Evolutionary conservation across 306 rosid genomes (phyloP), one percentile per base, ranked within the genome.

Genomic region (Pterocarpus santalinus): DNA sequence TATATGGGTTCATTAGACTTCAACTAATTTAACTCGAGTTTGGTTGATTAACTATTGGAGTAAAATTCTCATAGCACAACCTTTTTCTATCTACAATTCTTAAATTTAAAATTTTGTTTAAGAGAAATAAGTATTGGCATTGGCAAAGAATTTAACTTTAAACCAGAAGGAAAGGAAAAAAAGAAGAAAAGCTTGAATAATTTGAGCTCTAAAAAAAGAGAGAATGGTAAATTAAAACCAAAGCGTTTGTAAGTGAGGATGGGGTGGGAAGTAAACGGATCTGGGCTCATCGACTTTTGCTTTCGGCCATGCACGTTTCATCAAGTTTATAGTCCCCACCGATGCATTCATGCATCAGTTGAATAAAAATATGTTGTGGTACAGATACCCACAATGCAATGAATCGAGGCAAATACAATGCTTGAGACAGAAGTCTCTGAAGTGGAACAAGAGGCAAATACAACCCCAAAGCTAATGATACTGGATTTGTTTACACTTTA

Each of bases 301-400:
- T 88, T 88, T 88, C 92, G 87, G 92, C 90, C 68, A 81, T 70
- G 79, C 72, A 81, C 72, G 76, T 74, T 80, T 84, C 82, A 82
- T 81, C 81, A 69, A 81, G 66, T 79, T 83, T 47, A 69, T 51
- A 83, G 66, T 84, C 81, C 84, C 88, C 83, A 72, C 85, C 38
- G 34, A 80, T 3, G 70, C 56, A 36, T 68, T 82, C 83, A 75
- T 88, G 74, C 73, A 9, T 52, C 11, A 60, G 36, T 72, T 67
- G 63, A 86, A 87, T 83, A 44, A 62, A 43, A 60, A 15, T 61
- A 77, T 82, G 53, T 61, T 71, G 14, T 34, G 64, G 77, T 64
- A 78, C 75, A 74, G 72, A 78, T 66, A 61, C 87, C 85, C 71
- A 81, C 62, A 53, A 58, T 63, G 69, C 77, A 79, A 49, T 64